Evolutionary conservation across 805 yeast species (phyloP), one percentile per base, ranked within the genome.

Genomic region (Kregervanrija fluxuum): DNA sequence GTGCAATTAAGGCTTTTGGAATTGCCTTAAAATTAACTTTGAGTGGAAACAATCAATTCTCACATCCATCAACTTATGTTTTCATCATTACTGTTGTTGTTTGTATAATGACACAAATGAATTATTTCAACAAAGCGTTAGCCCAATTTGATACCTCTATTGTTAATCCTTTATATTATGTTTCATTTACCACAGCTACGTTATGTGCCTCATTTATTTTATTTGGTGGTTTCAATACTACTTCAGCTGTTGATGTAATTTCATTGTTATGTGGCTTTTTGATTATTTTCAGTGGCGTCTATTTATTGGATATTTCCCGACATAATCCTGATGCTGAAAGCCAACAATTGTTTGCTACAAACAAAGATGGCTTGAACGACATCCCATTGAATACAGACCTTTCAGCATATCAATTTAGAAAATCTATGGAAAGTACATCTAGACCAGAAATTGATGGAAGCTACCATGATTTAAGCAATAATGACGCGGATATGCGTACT

Each of bases 141-240:
- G 96, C 90, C 55, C 95, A 86, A 63, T 88, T 88, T 56, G 96
- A 89, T 61, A 88, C 96, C 5, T 85, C 95, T 0, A 85, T 88
- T 54, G 96, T 88, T 45, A 88, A 88, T 63, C 96, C 96, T 31
- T 70, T 88, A 48, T 88, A 88, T 67, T 88, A 89, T 59, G 96
- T 88, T 44, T 80, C 95, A 1, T 89, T 88, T 68, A 88, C 96
- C 34, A 87, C 96, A 0, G 86, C 85, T 41, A 89, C 96, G 0
- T 71, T 88, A 55, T 72, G 77, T 44, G 96, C 96, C 1, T 86
- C 95, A 33, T 89, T 89, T 61, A 82, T 89, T 49, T 68, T 88
- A 43, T 89, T 88, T 67, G 74, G 81, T 55, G 95, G 95, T 12
- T 88, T 89, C 71, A 87, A 86, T 66, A 86, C 95, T 37, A 70